Conservation (phyloP, 768 basidiomycete species). For the Lyophyllum decastes region DNA sequence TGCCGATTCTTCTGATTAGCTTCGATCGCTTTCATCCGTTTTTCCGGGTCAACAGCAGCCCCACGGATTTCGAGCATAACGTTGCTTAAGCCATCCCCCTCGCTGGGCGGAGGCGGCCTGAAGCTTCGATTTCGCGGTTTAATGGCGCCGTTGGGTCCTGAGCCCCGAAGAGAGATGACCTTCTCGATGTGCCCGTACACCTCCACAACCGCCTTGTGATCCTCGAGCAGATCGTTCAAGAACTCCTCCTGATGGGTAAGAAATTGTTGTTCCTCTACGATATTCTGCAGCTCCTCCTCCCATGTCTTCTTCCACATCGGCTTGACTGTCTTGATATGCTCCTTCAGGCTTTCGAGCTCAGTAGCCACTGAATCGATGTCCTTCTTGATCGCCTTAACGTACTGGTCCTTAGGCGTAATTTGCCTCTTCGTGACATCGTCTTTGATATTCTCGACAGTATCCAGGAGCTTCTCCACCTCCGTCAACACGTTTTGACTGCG, state of each 20-base stretch:
- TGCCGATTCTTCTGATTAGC: slow-evolving; percentile 81
- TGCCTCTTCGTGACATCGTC: slow-evolving; percentile 91
- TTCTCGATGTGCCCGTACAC: slow-evolving; percentile 92
- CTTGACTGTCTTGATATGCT: slow-evolving; percentile 86
- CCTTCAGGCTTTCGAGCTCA: slow-evolving; percentile 76
- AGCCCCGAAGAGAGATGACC: slow-evolving; percentile 71
- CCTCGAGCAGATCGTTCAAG: slow-evolving; percentile 83
- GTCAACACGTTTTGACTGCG: slow-evolving; percentile 90
- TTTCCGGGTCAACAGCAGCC: slow-evolving; percentile 78
- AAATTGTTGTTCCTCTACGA: slow-evolving; percentile 97
- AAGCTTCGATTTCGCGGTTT: slow-evolving; percentile 46
- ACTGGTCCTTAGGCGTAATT: slow-evolving; percentile 74
- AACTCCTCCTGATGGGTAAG: slow-evolving; percentile 92
- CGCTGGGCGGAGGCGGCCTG: slow-evolving; percentile 64
- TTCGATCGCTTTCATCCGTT: slow-evolving; percentile 90
- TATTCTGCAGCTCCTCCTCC: slow-evolving; percentile 94
- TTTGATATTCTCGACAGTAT: slow-evolving; percentile 85
- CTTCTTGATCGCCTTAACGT: slow-evolving; percentile 70
- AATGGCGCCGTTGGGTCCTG: slow-evolving; percentile 37
- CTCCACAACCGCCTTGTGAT: slow-evolving; percentile 85
- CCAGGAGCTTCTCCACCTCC: slow-evolving; percentile 90
- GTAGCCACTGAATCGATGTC: slow-evolving; percentile 66
- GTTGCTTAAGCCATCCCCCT: slow-evolving; percentile 65
- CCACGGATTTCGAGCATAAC: slow-evolving; percentile 92
- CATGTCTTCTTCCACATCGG: slow-evolving; percentile 99